These are phyloP conservation scores for Saccharomycopsis crataegensis DNA, from an alignment of 1,139 yeast genomes.

Conservation along the genomic window DNA sequence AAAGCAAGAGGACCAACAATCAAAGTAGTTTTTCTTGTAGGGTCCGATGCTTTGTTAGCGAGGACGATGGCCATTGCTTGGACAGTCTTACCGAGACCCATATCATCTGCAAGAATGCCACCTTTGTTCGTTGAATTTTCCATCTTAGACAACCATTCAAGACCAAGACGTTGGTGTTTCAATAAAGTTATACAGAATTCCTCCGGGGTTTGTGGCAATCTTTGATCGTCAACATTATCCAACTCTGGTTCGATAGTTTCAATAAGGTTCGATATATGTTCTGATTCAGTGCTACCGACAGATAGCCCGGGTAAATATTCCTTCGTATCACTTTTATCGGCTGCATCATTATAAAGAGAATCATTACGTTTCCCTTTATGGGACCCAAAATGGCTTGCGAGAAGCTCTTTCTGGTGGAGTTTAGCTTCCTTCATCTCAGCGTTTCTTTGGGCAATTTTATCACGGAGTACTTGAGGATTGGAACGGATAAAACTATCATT, in stretches of 20 bases:
- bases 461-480: background rate
- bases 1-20: slow-evolving; percentile 83
- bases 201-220: slow-evolving; percentile 61
- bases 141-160: slow-evolving; percentile 70
- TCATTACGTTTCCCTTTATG: background rate
- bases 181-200: slow-evolving; percentile 58
- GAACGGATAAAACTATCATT: background rate
- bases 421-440: background rate
- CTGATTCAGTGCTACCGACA: slow-evolving; percentile 25
- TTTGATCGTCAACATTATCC: slow-evolving; percentile 33
- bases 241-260: slow-evolving; percentile 64
- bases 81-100: slow-evolving; percentile 91
- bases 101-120: slow-evolving; percentile 85
- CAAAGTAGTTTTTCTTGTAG: slow-evolving; percentile 27
- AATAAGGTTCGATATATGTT: slow-evolving; percentile 46
- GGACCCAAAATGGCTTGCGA: background rate
- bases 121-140: slow-evolving; percentile 56
- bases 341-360: no score
- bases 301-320: background rate
- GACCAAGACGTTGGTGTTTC: slow-evolving; percentile 82
- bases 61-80: slow-evolving; percentile 70
- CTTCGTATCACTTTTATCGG: no score
- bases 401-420: background rate
- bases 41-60: slow-evolving; percentile 39
- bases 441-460: background rate